phyloP scores from a whole-genome alignment of 2,329 filamentous ascomycete genomes.

The Sclerotinia trifoliorum region DNA sequence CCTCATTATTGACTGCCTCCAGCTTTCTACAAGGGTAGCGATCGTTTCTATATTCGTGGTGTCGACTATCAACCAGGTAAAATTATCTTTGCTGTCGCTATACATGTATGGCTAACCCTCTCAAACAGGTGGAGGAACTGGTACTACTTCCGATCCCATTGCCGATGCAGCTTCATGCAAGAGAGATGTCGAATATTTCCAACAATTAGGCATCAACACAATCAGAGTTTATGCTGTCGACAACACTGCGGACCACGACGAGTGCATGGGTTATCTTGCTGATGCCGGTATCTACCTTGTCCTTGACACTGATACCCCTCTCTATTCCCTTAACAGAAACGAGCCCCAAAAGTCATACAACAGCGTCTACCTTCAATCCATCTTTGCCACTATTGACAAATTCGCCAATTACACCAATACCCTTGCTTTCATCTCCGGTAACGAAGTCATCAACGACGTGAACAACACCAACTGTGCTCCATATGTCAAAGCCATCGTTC shows the following conservation, averaged over 20 bases:
- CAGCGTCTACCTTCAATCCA: constrained; percentile 65
- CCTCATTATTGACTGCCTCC: neutral
- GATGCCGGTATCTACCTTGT: constrained; percentile 73
- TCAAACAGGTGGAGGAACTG: constrained; percentile 38
- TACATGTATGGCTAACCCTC: neutral
- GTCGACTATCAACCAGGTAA: constrained; percentile 60
- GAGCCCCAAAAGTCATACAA: constrained; percentile 64
- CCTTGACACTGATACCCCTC: constrained; percentile 68
- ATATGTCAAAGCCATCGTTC: constrained; percentile 58
- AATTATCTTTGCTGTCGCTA: neutral
- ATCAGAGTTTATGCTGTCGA: constrained; percentile 73
- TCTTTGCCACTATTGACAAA: constrained; percentile 69
- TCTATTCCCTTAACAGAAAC: constrained; percentile 66
- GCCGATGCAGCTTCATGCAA: constrained; percentile 59
- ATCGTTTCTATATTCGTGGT: constrained; percentile 56
- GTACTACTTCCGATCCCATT: constrained; percentile 64
- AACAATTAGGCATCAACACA: constrained; percentile 68
- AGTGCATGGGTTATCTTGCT: constrained; percentile 65
- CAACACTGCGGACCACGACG: constrained; percentile 65
- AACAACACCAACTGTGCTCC: constrained; percentile 52
- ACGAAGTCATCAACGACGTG: constrained; percentile 58
- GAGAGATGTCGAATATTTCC: constrained; percentile 65
- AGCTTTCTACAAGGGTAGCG: constrained; percentile 39
- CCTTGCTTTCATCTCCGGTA: constrained; percentile 61
- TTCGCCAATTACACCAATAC: constrained; percentile 68